Conservation (phyloP, 768 basidiomycete species). For the Hebeloma cylindrosporum region DNA sequence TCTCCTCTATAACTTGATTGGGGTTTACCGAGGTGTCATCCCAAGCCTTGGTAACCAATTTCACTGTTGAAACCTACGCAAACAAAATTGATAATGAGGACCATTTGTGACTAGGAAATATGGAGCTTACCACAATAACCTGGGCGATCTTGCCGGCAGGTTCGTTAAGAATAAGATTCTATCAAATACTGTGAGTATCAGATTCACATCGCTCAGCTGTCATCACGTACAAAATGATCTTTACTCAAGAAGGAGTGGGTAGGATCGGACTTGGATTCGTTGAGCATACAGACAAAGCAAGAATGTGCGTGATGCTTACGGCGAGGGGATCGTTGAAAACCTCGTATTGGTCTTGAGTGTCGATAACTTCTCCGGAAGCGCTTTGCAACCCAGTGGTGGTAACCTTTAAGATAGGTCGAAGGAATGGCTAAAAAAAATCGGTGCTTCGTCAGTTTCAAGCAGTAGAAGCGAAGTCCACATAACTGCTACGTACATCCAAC, state of each 20-base stretch:
- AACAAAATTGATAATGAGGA: background rate
- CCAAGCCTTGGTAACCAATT: slow-evolving; percentile 76
- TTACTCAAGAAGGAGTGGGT: slow-evolving; percentile 89
- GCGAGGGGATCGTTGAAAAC: slow-evolving; percentile 84
- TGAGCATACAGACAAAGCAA: background rate
- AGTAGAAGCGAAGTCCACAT: too few relatives aligned
- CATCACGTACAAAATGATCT: slow-evolving; percentile 75
- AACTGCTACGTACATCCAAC: slow-evolving; percentile 68
- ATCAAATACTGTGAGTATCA: slow-evolving; percentile 10
- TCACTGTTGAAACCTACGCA: slow-evolving; percentile 60
- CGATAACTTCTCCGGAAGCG: slow-evolving; percentile 76
- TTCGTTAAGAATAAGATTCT: slow-evolving; percentile 82
- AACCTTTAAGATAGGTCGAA: slow-evolving; percentile 75
- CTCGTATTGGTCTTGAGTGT: slow-evolving; percentile 81
- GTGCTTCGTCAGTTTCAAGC: too few relatives aligned
- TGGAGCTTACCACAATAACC: slow-evolving; percentile 57
- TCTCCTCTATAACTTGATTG: slow-evolving; percentile 56
- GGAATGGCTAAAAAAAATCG: slow-evolving; percentile 60
- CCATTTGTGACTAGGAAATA: background rate
- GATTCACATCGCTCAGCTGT: background rate
- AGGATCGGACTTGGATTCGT: slow-evolving; percentile 62
- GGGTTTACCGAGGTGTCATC: slow-evolving; percentile 66
- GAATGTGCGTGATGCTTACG: slow-evolving; percentile 38
- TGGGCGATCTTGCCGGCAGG: slow-evolving; percentile 77
- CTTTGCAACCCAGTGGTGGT: slow-evolving; percentile 62